phyloP scores from a whole-genome alignment of 2,329 filamentous ascomycete species.

The Neocucurbitaria cava region DNA sequence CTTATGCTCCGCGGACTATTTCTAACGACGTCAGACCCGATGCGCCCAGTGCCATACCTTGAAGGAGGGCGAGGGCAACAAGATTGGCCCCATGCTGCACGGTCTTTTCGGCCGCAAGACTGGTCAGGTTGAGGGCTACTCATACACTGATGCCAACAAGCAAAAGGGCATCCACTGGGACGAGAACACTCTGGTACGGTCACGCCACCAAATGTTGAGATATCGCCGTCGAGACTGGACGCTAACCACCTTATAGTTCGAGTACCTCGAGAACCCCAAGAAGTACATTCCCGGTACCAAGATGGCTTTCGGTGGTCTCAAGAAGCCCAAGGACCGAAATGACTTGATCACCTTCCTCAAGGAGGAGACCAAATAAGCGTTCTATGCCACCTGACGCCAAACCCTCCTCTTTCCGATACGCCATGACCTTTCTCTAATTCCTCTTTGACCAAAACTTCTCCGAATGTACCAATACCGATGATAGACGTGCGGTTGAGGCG shows the following conservation, averaged over 20 bases:
- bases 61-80: slow-evolving; percentile 89
- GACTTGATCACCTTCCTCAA: slow-evolving; percentile 91
- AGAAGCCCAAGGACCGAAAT: slow-evolving; percentile 99
- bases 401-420: slow-evolving; percentile 23
- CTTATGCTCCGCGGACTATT: slow-evolving; percentile 3
- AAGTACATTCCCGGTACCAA: slow-evolving; percentile 99
- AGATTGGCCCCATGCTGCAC: slow-evolving; percentile 96
- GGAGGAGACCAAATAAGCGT: slow-evolving; percentile 71
- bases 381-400: slow-evolving; percentile 30
- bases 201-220: not conserved
- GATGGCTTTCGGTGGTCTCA: slow-evolving; percentile 99
- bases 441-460: slow-evolving; percentile 30
- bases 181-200: slow-evolving; percentile 78
- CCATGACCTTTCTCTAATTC: slow-evolving; percentile 38
- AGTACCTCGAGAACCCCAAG: slow-evolving; percentile 99
- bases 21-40: slow-evolving; percentile 67
- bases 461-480: slow-evolving; percentile 48
- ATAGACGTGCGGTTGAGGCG: slow-evolving; percentile 50
- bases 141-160: slow-evolving; percentile 99
- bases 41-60: slow-evolving; percentile 99
- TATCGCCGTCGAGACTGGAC: not conserved
- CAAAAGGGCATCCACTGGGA: slow-evolving; percentile 90
- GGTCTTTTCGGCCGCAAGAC: slow-evolving; percentile 97
- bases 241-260: slow-evolving; percentile 67
- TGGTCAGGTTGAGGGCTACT: slow-evolving; percentile 87